phyloP scores from a whole-genome alignment of 2,329 filamentous ascomycete species.

The Ceratocystis cubensis region DNA sequence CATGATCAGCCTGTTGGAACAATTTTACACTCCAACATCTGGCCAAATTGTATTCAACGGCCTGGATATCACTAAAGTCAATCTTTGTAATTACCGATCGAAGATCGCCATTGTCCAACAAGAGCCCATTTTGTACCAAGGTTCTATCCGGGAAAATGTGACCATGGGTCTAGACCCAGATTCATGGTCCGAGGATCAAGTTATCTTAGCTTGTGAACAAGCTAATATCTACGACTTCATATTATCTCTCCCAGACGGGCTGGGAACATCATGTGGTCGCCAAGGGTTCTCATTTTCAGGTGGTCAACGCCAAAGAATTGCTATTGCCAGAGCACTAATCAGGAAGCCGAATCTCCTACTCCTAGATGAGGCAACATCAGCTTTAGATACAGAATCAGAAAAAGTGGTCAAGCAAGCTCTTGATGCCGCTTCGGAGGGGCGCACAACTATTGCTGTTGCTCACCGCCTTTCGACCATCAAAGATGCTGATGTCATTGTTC shows the following conservation, averaged over 20 bases:
- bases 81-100: conserved; percentile 27
- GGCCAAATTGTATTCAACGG: conserved; percentile 27
- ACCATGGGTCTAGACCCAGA: conserved; percentile 32
- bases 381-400: conserved; percentile 54
- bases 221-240: conserved; percentile 47
- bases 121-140: conserved; percentile 34
- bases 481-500: conserved; percentile 50
- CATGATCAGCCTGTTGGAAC: conserved; percentile 40
- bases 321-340: conserved; percentile 60
- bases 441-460: conserved; percentile 51
- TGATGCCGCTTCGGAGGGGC: conserved; percentile 32
- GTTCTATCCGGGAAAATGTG: conserved; percentile 45
- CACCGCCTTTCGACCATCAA: conserved; percentile 45
- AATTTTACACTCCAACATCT: conserved; percentile 32
- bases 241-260: conserved; percentile 43
- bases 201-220: conserved; percentile 39
- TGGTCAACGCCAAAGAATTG: conserved; percentile 59
- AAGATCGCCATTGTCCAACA: conserved; percentile 33
- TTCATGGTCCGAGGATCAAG: conserved; percentile 29
- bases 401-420: conserved; percentile 52
- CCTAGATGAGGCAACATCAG: conserved; percentile 58
- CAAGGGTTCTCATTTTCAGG: conserved; percentile 58
- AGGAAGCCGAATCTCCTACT: conserved; percentile 54
- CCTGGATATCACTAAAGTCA: conserved; percentile 26
- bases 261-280: conserved; percentile 51